Percentiles rank a stretch among this genome's conserved stretches.
These are phyloP conservation scores for Gossypium gossypioides DNA, from an alignment of 441 rosid species.

Conservation along the genomic window DNA sequence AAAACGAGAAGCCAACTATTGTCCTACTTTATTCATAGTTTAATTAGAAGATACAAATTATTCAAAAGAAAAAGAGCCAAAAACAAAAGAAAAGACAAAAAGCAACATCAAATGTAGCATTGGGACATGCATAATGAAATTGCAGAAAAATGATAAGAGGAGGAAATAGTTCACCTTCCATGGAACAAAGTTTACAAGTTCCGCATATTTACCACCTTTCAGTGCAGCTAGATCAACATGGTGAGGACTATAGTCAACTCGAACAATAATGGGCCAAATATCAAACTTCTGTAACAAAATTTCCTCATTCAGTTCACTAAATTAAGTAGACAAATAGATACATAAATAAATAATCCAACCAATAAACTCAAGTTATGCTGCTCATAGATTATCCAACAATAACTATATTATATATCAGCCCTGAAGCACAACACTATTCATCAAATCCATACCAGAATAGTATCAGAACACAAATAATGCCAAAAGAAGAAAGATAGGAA, in stretches of 20 bases:
- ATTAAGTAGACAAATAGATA: conserved; percentile 13
- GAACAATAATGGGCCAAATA: conserved; percentile 70
- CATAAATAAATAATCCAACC: not conserved
- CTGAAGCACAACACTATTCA: not conserved
- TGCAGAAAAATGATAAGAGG: not conserved
- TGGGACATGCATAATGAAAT: not conserved
- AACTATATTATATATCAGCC: not conserved
- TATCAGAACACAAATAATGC: not conserved
- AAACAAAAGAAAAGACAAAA: not conserved
- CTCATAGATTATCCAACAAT: conserved; percentile 2
- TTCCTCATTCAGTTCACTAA: conserved; percentile 27
- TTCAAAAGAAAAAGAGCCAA: not conserved
- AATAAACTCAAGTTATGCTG: not conserved
- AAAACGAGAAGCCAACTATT: not conserved
- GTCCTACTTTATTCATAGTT: not conserved
- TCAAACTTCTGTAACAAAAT: conserved; percentile 71
- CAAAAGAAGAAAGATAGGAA: not conserved
- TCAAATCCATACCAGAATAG: conserved; percentile 1
- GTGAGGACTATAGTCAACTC: conserved; percentile 83
- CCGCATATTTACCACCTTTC: conserved; percentile 80
- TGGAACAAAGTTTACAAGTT: conserved; percentile 87
- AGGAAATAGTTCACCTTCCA: conserved; percentile 66
- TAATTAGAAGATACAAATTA: not conserved
- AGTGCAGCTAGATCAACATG: conserved; percentile 87
- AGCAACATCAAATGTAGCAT: not conserved